Conservation (phyloP, 2,329 filamentous ascomycete species). For the Phialophora chinensis region DNA sequence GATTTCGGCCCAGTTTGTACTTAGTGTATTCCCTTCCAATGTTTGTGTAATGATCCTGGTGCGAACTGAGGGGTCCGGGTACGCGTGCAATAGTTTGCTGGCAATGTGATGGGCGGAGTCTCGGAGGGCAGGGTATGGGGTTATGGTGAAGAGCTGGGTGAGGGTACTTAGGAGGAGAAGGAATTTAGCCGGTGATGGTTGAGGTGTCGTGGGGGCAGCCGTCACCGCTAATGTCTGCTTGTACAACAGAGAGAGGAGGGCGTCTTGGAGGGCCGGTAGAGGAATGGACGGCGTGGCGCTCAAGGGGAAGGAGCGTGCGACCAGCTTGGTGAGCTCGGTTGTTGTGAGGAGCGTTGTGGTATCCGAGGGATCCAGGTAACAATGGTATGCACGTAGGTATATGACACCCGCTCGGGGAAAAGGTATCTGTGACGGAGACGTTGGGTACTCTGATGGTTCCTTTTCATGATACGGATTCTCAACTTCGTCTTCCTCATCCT, state of each 20-base stretch:
- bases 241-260: slow-evolving; percentile 34
- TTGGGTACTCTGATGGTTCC: slow-evolving; percentile 39
- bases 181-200: slow-evolving; percentile 32
- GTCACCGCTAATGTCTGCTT: slow-evolving; percentile 19
- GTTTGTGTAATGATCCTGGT: slow-evolving; percentile 36
- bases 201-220: slow-evolving; percentile 17
- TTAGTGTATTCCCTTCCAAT: slow-evolving; percentile 31
- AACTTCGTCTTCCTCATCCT: slow-evolving; percentile 20
- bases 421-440: slow-evolving; percentile 38
- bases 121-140: slow-evolving; percentile 34
- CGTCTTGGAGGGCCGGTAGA: slow-evolving; percentile 29
- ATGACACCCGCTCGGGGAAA: slow-evolving; percentile 37
- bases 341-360: slow-evolving; percentile 21
- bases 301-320: slow-evolving; percentile 32
- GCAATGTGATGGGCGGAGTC: slow-evolving; percentile 38
- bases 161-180: slow-evolving; percentile 34
- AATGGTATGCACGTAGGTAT: slow-evolving; percentile 31
- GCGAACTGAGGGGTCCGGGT: slow-evolving; percentile 30
- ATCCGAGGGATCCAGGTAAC: slow-evolving; percentile 24
- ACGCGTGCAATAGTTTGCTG: slow-evolving; percentile 35
- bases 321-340: slow-evolving; percentile 31
- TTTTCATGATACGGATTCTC: slow-evolving; percentile 22
- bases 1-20: slow-evolving; percentile 35
- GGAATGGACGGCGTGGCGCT: slow-evolving; percentile 32
- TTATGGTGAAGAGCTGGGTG: slow-evolving; percentile 37